These are phyloP conservation scores for Setaria viridis DNA, from an alignment of 202 grass and related monocot genomes.

Conservation along the genomic window DNA sequence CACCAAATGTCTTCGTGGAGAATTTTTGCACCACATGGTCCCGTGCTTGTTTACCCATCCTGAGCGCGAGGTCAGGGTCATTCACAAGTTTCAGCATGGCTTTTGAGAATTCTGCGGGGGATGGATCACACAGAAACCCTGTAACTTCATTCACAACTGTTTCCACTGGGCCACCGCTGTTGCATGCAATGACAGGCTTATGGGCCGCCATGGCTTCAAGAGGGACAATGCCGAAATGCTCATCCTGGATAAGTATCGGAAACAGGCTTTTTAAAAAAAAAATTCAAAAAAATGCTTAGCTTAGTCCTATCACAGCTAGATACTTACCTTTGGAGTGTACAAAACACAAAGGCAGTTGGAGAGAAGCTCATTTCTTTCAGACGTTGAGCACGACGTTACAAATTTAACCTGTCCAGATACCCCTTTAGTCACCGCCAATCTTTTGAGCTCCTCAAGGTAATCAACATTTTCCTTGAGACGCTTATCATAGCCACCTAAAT, in stretches of 20 bases:
- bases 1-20: constrained; percentile 80
- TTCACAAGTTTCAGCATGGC: constrained; percentile 76
- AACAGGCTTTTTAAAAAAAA: not conserved
- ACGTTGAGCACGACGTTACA: constrained; percentile 80
- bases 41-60: constrained; percentile 72
- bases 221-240: constrained; percentile 98
- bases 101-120: constrained; percentile 67
- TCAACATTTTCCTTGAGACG: constrained; percentile 94
- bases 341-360: constrained; percentile 89
- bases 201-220: constrained; percentile 91
- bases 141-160: constrained; percentile 79
- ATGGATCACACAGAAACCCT: constrained; percentile 82
- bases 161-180: constrained; percentile 87
- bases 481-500: constrained; percentile 86
- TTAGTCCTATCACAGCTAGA: constrained; percentile 15
- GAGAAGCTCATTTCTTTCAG: constrained; percentile 92
- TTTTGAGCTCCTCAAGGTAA: constrained; percentile 88
- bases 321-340: constrained; percentile 76
- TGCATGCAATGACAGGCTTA: constrained; percentile 95
- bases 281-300: constrained; percentile 8
- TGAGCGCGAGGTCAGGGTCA: constrained; percentile 58
- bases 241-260: constrained; percentile 58
- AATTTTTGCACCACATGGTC: constrained; percentile 76
- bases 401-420: constrained; percentile 75
- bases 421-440: constrained; percentile 61